Conservation (phyloP, 2,329 filamentous ascomycete species). For the Hirsutella rhossiliensis region DNA sequence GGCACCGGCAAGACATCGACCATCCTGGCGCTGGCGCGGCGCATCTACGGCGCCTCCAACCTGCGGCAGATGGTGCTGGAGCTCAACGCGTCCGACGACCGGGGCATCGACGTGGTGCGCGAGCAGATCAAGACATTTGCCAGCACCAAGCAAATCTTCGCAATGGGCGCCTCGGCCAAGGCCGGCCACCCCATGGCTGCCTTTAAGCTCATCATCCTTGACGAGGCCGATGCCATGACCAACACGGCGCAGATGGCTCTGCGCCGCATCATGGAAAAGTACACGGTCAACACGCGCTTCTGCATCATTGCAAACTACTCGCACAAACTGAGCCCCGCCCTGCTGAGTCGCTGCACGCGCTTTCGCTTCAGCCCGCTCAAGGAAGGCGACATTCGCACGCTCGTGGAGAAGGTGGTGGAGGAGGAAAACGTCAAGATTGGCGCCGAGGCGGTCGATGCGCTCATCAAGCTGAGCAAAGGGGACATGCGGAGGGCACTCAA, state of each 20-base stretch:
- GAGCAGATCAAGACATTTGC: constrained; percentile 99
- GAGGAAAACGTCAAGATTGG: constrained; percentile 80
- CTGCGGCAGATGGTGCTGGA: constrained; percentile 98
- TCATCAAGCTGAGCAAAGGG: constrained; percentile 81
- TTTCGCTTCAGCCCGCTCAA: constrained; percentile 94
- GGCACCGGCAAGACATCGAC: constrained; percentile 98
- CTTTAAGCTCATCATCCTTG: constrained; percentile 93
- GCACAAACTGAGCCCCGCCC: constrained; percentile 87
- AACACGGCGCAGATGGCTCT: constrained; percentile 96
- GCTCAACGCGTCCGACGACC: constrained; percentile 91
- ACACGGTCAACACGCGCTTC: constrained; percentile 94
- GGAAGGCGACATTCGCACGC: constrained; percentile 67
- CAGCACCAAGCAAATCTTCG: constrained; percentile 95
- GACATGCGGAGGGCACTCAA: constrained; percentile 95
- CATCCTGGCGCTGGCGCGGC: constrained; percentile 79
- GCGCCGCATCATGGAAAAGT: constrained; percentile 96
- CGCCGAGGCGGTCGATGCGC: constrained; percentile 65
- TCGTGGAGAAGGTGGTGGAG: constrained; percentile 83
- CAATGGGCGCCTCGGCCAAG: constrained; percentile 37
- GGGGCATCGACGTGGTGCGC: constrained; percentile 93
- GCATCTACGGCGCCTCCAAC: constrained; percentile 85
- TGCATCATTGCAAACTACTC: constrained; percentile 99
- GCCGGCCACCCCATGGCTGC: constrained; percentile 43
- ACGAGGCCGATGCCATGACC: constrained; percentile 99
- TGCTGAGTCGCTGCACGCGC: constrained; percentile 85